Evolutionary conservation across 108 stramenopile species (phyloP).

Genomic region (Conticribra guillardii): DNA sequence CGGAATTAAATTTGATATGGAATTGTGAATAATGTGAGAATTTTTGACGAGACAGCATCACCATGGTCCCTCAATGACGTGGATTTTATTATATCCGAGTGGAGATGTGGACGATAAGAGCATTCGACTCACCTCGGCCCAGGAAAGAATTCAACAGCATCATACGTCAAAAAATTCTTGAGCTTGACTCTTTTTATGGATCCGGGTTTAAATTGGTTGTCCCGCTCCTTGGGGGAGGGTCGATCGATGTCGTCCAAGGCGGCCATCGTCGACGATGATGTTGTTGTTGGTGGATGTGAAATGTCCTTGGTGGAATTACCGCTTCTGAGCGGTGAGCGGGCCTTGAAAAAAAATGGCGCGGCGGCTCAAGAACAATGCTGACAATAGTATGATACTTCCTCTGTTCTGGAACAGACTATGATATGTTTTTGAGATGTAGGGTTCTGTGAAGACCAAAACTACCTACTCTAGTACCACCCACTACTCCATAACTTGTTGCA

Average conservation of each 20-base stretch:
- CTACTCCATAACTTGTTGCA: too few relatives aligned
- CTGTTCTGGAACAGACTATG: too few relatives aligned
- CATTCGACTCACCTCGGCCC: constrained; percentile 70
- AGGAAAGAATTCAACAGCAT: constrained; percentile 68
- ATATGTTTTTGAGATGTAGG: too few relatives aligned
- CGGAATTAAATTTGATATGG: constrained; percentile 1
- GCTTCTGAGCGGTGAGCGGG: too few relatives aligned
- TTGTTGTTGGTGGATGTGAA: too few relatives aligned
- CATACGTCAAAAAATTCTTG: constrained; percentile 78
- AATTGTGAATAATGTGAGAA: constrained; percentile 7
- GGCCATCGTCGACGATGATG: too few relatives aligned
- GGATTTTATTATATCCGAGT: not conserved
- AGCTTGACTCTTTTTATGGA: constrained; percentile 75
- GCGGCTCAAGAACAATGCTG: too few relatives aligned
- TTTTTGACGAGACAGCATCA: not conserved
- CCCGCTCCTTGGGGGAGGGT: constrained; percentile 41
- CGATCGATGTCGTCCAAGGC: constrained; percentile 30
- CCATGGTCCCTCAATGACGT: not conserved
- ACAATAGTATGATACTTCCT: too few relatives aligned
- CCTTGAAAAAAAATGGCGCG: too few relatives aligned
- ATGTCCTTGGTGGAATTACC: too few relatives aligned
- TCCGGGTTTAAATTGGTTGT: constrained; percentile 76
- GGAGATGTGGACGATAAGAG: not conserved
- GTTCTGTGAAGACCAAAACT: too few relatives aligned
- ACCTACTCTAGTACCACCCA: too few relatives aligned